Evolutionary conservation across 192 early-diverging fungal genomes (phyloP).

Genomic region (Obelidium mucronatum): DNA sequence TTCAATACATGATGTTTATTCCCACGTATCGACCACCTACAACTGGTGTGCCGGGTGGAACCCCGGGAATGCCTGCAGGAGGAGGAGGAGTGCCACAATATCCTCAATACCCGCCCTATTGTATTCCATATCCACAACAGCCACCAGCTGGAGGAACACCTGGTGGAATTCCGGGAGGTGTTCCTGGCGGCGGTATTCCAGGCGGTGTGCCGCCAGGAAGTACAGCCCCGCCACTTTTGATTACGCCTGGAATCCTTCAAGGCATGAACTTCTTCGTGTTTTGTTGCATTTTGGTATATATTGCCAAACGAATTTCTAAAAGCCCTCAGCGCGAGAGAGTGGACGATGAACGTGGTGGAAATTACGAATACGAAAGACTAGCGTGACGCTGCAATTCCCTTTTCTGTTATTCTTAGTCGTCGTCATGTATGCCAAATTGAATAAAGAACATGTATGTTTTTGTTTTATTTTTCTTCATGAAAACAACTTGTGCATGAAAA

Average conservation of each 20-base stretch:
- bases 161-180: background rate
- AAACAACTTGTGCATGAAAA: too few relatives aligned
- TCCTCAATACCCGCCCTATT: background rate
- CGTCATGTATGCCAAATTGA: too few relatives aligned
- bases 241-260: background rate
- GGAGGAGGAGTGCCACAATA: background rate
- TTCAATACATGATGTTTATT: background rate
- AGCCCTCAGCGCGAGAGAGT: background rate
- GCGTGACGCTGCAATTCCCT: too few relatives aligned
- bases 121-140: background rate
- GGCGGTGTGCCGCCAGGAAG: background rate
- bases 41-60: background rate
- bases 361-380: too few relatives aligned
- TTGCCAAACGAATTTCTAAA: background rate
- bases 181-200: too few relatives aligned
- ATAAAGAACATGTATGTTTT: too few relatives aligned
- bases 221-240: background rate
- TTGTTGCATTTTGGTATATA: constrained; percentile 1
- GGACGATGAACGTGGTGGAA: too few relatives aligned
- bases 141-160: background rate
- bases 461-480: too few relatives aligned
- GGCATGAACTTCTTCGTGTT: constrained; percentile 9
- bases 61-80: background rate
- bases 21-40: background rate
- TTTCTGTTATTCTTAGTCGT: too few relatives aligned